Evolutionary conservation across 768 basidiomycete genomes (phyloP).

Genomic region (Phanerochaete sordida): DNA sequence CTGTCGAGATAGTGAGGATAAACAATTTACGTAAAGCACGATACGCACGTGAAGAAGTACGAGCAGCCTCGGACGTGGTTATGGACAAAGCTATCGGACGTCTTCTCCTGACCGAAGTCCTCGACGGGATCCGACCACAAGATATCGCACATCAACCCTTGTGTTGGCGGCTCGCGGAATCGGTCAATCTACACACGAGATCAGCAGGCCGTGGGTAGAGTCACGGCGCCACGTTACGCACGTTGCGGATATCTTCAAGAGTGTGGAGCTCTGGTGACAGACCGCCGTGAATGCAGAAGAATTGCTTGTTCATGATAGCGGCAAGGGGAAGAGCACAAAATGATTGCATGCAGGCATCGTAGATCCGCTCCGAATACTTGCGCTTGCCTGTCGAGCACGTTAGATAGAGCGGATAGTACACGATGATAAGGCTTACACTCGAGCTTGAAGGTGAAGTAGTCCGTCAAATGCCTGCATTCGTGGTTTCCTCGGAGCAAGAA

Average conservation of each 20-base stretch:
- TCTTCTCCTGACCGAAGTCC: conserved; percentile 95
- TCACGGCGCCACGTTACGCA: conserved; percentile 26
- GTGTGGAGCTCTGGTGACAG: conserved; percentile 94
- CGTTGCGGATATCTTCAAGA: conserved; percentile 88
- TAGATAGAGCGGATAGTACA: neutral
- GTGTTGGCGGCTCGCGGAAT: conserved; percentile 96
- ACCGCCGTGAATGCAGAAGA: conserved; percentile 97
- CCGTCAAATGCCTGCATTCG: conserved; percentile 97
- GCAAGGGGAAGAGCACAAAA: conserved; percentile 95
- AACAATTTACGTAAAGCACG: conserved; percentile 23
- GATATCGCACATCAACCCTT: conserved; percentile 98
- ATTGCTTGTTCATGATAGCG: conserved; percentile 99
- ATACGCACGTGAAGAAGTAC: conserved; percentile 82
- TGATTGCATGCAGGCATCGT: conserved; percentile 97
- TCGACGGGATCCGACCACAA: conserved; percentile 98
- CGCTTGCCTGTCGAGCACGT: conserved; percentile 70
- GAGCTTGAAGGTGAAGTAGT: conserved; percentile 98
- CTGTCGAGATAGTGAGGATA: conserved; percentile 36
- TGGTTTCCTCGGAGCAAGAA: conserved; percentile 98
- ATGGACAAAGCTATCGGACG: conserved; percentile 84
- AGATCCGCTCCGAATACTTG: conserved; percentile 95
- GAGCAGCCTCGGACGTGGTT: conserved; percentile 97
- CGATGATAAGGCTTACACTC: conserved; percentile 66
- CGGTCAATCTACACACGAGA: conserved; percentile 72
- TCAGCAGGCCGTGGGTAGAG: neutral